These are phyloP conservation scores for Psilocybe subaeruginosa DNA, from an alignment of 768 basidiomycete genomes.

Conservation along the genomic window DNA sequence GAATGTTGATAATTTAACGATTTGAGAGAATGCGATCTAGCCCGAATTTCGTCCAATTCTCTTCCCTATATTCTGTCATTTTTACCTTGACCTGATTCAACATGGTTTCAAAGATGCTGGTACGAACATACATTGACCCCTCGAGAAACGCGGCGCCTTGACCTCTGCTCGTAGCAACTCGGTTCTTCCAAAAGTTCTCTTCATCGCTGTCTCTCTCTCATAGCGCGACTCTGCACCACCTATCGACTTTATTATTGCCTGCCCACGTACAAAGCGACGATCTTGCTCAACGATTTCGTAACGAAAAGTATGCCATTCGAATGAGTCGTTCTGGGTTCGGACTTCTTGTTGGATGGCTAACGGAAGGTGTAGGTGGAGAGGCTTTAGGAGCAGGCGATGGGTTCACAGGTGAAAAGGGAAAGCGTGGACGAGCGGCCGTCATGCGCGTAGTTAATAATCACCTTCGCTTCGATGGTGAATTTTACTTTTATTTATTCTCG, in stretches of 20 bases:
- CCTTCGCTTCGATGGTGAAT: slow-evolving; percentile 83
- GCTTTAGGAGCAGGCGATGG: slow-evolving; percentile 79
- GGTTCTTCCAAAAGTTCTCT: slow-evolving; percentile 77
- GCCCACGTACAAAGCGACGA: slow-evolving; percentile 85
- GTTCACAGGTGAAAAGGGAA: slow-evolving; percentile 80
- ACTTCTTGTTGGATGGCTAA: slow-evolving; percentile 93
- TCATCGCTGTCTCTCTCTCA: slow-evolving; percentile 68
- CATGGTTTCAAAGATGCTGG: slow-evolving; percentile 91
- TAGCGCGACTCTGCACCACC: slow-evolving; percentile 68
- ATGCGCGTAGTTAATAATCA: slow-evolving; percentile 96
- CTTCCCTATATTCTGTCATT: slow-evolving; percentile 97
- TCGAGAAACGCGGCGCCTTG: slow-evolving; percentile 5
- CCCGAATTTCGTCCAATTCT: slow-evolving; percentile 93
- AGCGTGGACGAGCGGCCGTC: slow-evolving; percentile 85
- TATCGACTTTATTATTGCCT: slow-evolving; percentile 81
- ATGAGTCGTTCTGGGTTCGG: slow-evolving; percentile 93
- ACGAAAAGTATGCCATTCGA: slow-evolving; percentile 87
- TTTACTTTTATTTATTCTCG: slow-evolving; percentile 7
- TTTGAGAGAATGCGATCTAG: slow-evolving; percentile 39
- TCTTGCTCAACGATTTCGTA: slow-evolving; percentile 80
- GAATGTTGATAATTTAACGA: background rate
- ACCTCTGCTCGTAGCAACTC: slow-evolving; percentile 52
- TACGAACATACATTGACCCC: slow-evolving; percentile 34
- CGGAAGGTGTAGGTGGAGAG: slow-evolving; percentile 88
- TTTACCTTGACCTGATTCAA: slow-evolving; percentile 93